Percentiles rank a stretch among this genome's conserved stretches.
Evolutionary conservation across 1,284 basidiomycete genomes (phyloP).

Genomic region (Naganishia cerealis): DNA sequence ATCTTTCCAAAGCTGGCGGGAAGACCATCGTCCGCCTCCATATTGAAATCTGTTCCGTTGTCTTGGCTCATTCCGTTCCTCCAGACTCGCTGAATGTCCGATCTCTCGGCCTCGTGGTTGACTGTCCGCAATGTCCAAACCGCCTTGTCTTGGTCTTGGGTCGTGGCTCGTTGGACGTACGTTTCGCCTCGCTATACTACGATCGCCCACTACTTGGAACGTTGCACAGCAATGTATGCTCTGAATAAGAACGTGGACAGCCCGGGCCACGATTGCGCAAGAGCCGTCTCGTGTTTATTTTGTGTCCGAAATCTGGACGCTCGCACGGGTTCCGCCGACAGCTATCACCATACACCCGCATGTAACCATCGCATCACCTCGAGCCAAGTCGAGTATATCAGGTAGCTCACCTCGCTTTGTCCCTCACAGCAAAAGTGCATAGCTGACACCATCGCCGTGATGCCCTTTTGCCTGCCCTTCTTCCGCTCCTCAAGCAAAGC

Average conservation of each 20-base stretch:
- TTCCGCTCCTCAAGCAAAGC: constrained; percentile 1
- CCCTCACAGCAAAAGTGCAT: not conserved
- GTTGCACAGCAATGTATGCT: too few species aligned
- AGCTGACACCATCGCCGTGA: not conserved
- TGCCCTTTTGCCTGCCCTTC: constrained; percentile 28
- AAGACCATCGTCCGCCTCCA: constrained; percentile 2
- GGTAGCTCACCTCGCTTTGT: too few species aligned
- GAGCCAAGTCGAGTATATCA: too few species aligned
- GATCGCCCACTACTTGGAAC: too few species aligned
- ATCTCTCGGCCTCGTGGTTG: not conserved
- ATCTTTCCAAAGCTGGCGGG: constrained; percentile 22
- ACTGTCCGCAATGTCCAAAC: not conserved
- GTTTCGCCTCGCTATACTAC: not conserved
- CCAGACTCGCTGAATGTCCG: not conserved
- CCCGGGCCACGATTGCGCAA: too few species aligned
- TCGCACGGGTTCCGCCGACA: too few species aligned
- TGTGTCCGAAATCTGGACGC: too few species aligned
- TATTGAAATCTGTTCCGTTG: constrained; percentile 9
- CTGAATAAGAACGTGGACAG: too few species aligned
- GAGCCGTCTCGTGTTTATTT: too few species aligned
- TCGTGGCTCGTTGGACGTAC: not conserved
- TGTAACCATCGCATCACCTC: too few species aligned
- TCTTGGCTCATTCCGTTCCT: constrained; percentile 7
- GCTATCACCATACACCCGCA: too few species aligned
- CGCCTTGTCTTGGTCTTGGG: not conserved